Conservation (phyloP, 345 rosid species). For the Eucalyptus tenuipes region DNA sequence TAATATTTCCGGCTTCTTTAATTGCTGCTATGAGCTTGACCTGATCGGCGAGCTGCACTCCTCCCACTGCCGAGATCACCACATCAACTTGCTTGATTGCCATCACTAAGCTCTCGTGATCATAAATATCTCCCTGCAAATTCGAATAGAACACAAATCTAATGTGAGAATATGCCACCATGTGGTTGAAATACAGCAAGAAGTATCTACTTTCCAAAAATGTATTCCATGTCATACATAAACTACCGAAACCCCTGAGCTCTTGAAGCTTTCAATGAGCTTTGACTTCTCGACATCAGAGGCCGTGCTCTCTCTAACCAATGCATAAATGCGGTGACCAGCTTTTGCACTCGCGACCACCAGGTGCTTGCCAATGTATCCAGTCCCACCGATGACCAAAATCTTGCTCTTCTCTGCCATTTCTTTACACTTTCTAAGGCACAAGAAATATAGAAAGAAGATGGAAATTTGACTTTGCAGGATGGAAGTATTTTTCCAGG, state of each 20-base stretch:
- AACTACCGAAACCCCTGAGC: conserved; percentile 9
- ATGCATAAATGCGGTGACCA: conserved; percentile 4
- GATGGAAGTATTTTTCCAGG: no score
- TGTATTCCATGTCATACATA: neutral
- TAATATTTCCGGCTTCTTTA: conserved; percentile 21
- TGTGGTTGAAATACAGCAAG: neutral
- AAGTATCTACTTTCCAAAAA: neutral
- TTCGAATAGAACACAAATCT: neutral
- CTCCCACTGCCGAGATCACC: conserved; percentile 11
- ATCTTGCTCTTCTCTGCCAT: neutral
- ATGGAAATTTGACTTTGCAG: no score
- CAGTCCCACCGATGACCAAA: neutral
- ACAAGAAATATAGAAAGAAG: no score
- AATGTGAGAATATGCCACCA: neutral
- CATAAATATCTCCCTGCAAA: conserved; percentile 15
- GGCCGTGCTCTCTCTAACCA: conserved; percentile 21
- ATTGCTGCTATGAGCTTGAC: conserved; percentile 18
- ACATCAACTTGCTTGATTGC: conserved; percentile 19
- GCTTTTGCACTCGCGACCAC: neutral
- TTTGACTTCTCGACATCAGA: conserved; percentile 11
- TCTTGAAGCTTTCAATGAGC: conserved; percentile 13
- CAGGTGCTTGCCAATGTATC: neutral
- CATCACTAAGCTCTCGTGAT: conserved; percentile 11
- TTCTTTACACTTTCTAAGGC: neutral
- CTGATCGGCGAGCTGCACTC: conserved; percentile 1